Base-by-base conservation (phyloP, 768 basidiomycete genomes). In the Termitomyces sp. region DNA sequence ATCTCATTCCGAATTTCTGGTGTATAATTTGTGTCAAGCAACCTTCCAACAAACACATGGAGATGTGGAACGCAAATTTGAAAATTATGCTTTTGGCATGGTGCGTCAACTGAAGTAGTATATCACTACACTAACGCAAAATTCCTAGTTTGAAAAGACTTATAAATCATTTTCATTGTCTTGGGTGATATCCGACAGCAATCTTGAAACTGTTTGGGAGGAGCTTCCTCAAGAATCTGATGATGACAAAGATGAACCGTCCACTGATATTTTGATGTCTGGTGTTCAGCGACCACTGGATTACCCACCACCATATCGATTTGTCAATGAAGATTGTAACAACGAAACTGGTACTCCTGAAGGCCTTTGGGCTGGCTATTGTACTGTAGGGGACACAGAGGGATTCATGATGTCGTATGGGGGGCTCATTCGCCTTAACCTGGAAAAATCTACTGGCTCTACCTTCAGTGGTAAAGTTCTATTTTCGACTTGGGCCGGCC, bases 21-120 rank as follows among this genome's bases (percentile, higher is more conserved):
- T 16, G 10, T 32, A 29, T 47, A 20, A 10, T 20, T 43, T 8
- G 3, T 5, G 5, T 44, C 22, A 29, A 59, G 58, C 58, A n/a
- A 50, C 37, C 8, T 59, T 59, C 43, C 46, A 53, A 29, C 58
- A 59, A 31, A n/a, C n/a, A n/a, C n/a, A n/a, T 24, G 31, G 43
- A 10, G 29, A 54, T 8, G 3, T 37, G 2, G 42, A 36, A n/a
- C n/a, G 13, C 8, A 20, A 59, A 18, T 50, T 59, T 22, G 58
- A 54, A 24, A 43, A 49, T 13, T 59, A 43, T 27, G 47, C 58
- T 10, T 59, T 54, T 37, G 58, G 58, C 3, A 59, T 59, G 58
- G 58, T 59, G 18, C 1, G 47, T 43, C 3, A 24, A 16, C 22
- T 7, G 18, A 9, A 36, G 50, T 26, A 12, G 22, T 1, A 10